A percentile compares a stretch with the other conserved stretches of the same genome.
Evolutionary conservation across 495 filamentous ascomycete species (phyloP).

Genomic region (Trichocladium uniseriatum): DNA sequence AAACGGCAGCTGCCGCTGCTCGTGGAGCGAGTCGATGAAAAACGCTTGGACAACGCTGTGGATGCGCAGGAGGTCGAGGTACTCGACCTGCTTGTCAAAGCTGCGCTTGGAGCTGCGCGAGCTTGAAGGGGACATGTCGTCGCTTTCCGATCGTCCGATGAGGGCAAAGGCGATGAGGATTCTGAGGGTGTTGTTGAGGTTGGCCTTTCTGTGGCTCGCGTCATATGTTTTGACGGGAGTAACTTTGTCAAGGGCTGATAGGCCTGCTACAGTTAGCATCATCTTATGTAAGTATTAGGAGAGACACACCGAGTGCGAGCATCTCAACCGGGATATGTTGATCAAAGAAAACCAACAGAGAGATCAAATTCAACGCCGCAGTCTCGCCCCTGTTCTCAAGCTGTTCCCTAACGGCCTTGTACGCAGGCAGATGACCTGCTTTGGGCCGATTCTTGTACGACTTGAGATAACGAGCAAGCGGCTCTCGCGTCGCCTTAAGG

Average conservation of each 20-base stretch:
- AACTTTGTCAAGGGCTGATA: constrained; percentile 44
- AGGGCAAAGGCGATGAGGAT: constrained; percentile 62
- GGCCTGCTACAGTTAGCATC: constrained; percentile 19
- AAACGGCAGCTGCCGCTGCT: constrained; percentile 46
- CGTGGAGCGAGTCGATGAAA: constrained; percentile 58
- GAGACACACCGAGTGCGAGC: constrained; percentile 48
- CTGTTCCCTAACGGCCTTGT: constrained; percentile 61
- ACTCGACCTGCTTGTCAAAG: constrained; percentile 43
- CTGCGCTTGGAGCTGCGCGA: constrained; percentile 41
- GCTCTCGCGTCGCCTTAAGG: constrained; percentile 60
- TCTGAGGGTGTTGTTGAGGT: constrained; percentile 56
- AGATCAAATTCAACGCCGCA: constrained; percentile 63
- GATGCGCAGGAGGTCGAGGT: constrained; percentile 63
- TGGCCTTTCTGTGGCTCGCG: constrained; percentile 30
- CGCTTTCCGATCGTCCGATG: constrained; percentile 53
- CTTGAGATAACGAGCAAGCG: constrained; percentile 59
- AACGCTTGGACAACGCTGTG: constrained; percentile 76
- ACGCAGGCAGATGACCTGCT: constrained; percentile 55
- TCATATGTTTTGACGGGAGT: constrained; percentile 52
- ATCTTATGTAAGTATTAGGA: background rate
- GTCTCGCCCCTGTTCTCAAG: constrained; percentile 48
- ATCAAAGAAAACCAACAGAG: constrained; percentile 64
- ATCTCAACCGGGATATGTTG: constrained; percentile 70
- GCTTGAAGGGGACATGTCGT: constrained; percentile 32
- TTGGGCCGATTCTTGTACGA: constrained; percentile 60